Percentiles rank a stretch among this genome's conserved stretches.
Evolutionary conservation across 2,329 filamentous ascomycete genomes (phyloP).

Genomic region (Berkeleyomyces basicola): DNA sequence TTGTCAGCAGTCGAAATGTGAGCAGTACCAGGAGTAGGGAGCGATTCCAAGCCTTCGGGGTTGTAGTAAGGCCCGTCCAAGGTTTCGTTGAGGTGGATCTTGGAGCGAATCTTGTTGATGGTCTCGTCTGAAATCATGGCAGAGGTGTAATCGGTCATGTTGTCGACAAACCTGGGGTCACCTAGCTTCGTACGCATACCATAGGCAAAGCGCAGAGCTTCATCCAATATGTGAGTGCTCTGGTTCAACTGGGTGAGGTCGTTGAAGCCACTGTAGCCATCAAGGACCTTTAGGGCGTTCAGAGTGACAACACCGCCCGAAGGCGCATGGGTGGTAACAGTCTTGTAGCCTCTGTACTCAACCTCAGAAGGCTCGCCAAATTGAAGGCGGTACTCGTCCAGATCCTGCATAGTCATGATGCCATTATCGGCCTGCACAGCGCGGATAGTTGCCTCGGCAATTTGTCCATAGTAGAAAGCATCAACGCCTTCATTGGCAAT

Average conservation of each 20-base stretch:
- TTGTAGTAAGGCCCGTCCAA: constrained; percentile 28
- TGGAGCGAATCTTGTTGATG: constrained; percentile 35
- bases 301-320: constrained; percentile 57
- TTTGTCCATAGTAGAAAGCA: constrained; percentile 56
- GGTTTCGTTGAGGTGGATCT: constrained; percentile 27
- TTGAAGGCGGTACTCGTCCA: constrained; percentile 54
- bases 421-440: constrained; percentile 54
- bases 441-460: constrained; percentile 57
- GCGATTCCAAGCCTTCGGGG: constrained; percentile 28
- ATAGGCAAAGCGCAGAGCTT: constrained; percentile 71
- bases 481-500: constrained; percentile 51
- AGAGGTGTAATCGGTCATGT: constrained; percentile 44
- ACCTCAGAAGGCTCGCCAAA: constrained; percentile 44
- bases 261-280: constrained; percentile 52
- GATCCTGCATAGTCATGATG: constrained; percentile 68
- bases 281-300: constrained; percentile 56
- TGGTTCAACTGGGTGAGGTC: constrained; percentile 35
- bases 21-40: constrained; percentile 49
- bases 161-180: constrained; percentile 53
- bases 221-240: constrained; percentile 64
- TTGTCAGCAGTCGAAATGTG: constrained; percentile 52
- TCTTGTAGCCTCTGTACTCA: constrained; percentile 51
- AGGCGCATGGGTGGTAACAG: constrained; percentile 53
- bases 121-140: constrained; percentile 44
- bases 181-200: constrained; percentile 57